A percentile compares a stretch with the other conserved stretches of the same genome.
These are phyloP conservation scores for Naumovozyma castellii DNA, from an alignment of 805 yeast species.

Conservation along the genomic window DNA sequence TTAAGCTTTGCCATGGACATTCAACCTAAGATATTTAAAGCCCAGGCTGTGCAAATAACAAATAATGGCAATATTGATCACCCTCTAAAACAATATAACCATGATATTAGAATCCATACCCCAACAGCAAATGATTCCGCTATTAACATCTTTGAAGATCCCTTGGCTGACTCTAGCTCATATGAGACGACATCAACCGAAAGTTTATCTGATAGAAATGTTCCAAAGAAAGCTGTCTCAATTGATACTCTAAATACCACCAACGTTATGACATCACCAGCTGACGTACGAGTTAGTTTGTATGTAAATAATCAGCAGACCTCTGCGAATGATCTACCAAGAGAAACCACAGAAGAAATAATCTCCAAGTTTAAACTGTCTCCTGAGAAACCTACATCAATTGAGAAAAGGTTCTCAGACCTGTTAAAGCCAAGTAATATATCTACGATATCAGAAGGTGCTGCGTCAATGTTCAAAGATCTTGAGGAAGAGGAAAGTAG, in stretches of 20 bases:
- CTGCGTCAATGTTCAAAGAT: constrained; percentile 27
- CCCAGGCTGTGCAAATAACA: constrained; percentile 25
- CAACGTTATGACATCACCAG: constrained; percentile 19
- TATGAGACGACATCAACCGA: constrained; percentile 16
- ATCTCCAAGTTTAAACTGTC: constrained; percentile 25
- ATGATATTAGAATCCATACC: background rate
- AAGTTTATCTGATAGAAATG: constrained; percentile 14
- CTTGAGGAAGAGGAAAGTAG: constrained; percentile 18
- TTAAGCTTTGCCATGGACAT: constrained; percentile 26
- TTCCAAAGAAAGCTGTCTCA: constrained; percentile 27
- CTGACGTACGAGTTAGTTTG: constrained; percentile 28
- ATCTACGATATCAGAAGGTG: constrained; percentile 15
- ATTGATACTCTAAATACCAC: constrained; percentile 27
- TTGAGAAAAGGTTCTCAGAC: constrained; percentile 20
- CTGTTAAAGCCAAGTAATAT: constrained; percentile 1
- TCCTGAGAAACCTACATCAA: constrained; percentile 16
- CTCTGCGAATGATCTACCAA: constrained; percentile 5
- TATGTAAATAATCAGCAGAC: constrained; percentile 18
- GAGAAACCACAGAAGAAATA: constrained; percentile 29
- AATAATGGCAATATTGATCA: constrained; percentile 4
- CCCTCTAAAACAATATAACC: background rate
- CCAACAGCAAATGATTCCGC: constrained; percentile 5
- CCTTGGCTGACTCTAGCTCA: constrained; percentile 17
- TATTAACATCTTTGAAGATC: constrained; percentile 27
- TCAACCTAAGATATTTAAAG: constrained; percentile 21